A percentile compares a stretch with the other conserved stretches of the same genome.
These are phyloP conservation scores for Leucocoprinus leucothites DNA, from an alignment of 768 basidiomycete species.

Conservation along the genomic window DNA sequence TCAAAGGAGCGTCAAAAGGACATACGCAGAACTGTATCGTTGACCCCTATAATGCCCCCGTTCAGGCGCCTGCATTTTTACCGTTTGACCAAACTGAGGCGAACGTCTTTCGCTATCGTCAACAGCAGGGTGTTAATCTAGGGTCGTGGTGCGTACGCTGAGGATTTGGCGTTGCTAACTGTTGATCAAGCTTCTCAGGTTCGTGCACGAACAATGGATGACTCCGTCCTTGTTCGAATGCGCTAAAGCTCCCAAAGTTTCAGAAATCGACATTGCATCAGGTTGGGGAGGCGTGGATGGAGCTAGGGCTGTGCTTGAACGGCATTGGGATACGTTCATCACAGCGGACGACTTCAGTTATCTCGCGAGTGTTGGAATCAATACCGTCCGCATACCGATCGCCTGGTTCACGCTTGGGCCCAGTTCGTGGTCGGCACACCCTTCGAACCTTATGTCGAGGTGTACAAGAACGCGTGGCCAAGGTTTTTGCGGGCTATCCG, in stretches of 20 bases:
- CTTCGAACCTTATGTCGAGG: conserved; percentile 48
- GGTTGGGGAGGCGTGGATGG: conserved; percentile 48
- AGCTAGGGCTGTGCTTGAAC: conserved; percentile 55
- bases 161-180: neutral
- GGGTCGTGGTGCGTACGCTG: conserved; percentile 49
- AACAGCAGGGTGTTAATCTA: conserved; percentile 62
- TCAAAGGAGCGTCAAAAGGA: neutral
- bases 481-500: conserved; percentile 61
- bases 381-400: conserved; percentile 60
- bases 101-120: conserved; percentile 55
- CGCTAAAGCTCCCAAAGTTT: conserved; percentile 44
- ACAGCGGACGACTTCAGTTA: conserved; percentile 61
- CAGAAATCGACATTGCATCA: conserved; percentile 66
- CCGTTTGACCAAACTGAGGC: conserved; percentile 49
- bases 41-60: conserved; percentile 26
- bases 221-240: conserved; percentile 61
- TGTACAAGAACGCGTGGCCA: conserved; percentile 66
- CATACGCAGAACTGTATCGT: conserved; percentile 21
- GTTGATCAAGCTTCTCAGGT: conserved; percentile 35
- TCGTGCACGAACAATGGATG: conserved; percentile 77
- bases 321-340: conserved; percentile 79
- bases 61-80: conserved; percentile 35
- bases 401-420: conserved; percentile 63
- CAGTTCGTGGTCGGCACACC: conserved; percentile 61
- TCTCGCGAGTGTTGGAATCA: conserved; percentile 65